These are phyloP conservation scores for Penstemon barbatus DNA, from an alignment of 257 asterid genomes.

Conservation along the genomic window DNA sequence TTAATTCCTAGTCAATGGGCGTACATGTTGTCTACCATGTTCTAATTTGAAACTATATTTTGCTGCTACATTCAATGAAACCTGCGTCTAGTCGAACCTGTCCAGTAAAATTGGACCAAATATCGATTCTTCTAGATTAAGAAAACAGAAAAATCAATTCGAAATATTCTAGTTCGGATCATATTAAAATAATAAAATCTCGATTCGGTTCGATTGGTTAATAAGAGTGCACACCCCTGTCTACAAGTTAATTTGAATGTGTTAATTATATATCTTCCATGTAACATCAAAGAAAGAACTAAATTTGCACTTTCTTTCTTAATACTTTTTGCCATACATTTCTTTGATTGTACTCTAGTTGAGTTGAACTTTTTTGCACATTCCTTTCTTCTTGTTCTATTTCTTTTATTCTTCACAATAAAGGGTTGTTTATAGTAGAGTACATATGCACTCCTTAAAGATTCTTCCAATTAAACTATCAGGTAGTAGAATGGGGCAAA, in stretches of 20 bases:
- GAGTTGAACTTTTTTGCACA: constrained; percentile 8
- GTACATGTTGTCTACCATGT: not conserved
- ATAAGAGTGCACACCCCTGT: no score
- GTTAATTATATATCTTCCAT: not conserved
- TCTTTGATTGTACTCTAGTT: constrained; percentile 23
- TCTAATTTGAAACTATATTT: no score
- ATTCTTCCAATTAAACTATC: constrained; percentile 9
- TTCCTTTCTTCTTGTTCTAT: constrained; percentile 18
- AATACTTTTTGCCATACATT: constrained; percentile 4
- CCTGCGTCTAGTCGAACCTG: not conserved
- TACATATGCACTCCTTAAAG: not conserved
- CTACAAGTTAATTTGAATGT: no score
- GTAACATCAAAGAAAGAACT: not conserved
- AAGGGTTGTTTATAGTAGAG: not conserved
- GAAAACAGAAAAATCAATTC: no score
- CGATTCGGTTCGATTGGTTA: no score
- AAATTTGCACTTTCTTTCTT: no score
- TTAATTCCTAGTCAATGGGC: not conserved
- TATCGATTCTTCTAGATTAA: no score
- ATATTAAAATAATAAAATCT: no score
- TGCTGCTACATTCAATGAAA: no score
- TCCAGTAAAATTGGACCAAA: not conserved
- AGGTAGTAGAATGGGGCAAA: constrained; percentile 61
- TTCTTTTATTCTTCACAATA: constrained; percentile 8
- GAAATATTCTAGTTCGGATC: no score